These are phyloP conservation scores for Fomitopsis palustris DNA, from an alignment of 1,284 basidiomycete genomes.

Conservation along the genomic window DNA sequence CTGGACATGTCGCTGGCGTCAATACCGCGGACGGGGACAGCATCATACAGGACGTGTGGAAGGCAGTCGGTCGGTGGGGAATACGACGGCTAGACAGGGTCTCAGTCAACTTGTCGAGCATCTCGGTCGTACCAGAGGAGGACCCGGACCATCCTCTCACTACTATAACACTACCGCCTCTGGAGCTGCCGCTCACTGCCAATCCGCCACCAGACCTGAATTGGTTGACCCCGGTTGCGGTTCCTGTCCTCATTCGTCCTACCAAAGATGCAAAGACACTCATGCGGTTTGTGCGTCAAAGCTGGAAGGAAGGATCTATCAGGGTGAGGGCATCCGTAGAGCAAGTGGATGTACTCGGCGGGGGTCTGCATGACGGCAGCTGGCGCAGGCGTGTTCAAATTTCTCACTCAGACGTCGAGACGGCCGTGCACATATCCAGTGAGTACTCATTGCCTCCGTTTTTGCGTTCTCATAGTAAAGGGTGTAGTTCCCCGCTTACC, in stretches of 20 bases:
- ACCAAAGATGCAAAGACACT: slow-evolving; percentile 49
- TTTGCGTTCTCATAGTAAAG: slow-evolving; percentile 9
- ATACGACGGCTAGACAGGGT: slow-evolving; percentile 51
- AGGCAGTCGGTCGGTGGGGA: slow-evolving; percentile 63
- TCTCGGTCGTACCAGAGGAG: slow-evolving; percentile 42
- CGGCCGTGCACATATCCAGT: slow-evolving; percentile 50
- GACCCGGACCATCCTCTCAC: slow-evolving; percentile 41
- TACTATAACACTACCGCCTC: slow-evolving; percentile 39
- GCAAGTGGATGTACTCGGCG: slow-evolving; percentile 48
- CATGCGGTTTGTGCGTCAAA: slow-evolving; percentile 48
- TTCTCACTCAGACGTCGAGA: slow-evolving; percentile 41
- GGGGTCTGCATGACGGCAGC: slow-evolving; percentile 35
- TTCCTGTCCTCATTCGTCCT: slow-evolving; percentile 50
- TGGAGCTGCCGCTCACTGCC: slow-evolving; percentile 55
- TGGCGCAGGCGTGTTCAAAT: slow-evolving; percentile 50
- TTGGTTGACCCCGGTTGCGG: slow-evolving; percentile 58
- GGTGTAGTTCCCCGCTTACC: slow-evolving; percentile 58
- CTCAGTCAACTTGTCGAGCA: slow-evolving; percentile 49
- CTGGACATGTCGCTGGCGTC: slow-evolving; percentile 55
- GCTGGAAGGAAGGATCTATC: slow-evolving; percentile 54
- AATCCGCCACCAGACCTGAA: slow-evolving; percentile 50
- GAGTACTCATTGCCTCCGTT: slow-evolving; percentile 29
- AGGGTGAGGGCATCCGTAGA: slow-evolving; percentile 41
- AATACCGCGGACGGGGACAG: slow-evolving; percentile 40
- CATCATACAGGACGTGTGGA: slow-evolving; percentile 47